phyloP scores from a whole-genome alignment of 2,329 filamentous ascomycete species.

The Aspergillus sp. region DNA sequence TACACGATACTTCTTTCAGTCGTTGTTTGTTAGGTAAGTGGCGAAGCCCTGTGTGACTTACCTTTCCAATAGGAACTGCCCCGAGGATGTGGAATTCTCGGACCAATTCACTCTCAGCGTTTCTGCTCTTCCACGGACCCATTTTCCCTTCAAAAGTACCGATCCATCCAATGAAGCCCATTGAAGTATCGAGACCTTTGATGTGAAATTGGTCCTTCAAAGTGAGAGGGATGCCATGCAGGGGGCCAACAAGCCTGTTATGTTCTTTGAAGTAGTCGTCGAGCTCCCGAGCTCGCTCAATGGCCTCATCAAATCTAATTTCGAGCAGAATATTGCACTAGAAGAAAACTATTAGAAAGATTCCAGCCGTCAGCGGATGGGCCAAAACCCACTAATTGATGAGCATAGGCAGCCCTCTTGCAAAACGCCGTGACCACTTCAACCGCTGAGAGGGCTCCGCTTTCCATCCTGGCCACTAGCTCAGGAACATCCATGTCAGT shows the following conservation, averaged over 20 bases:
- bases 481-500: slow-evolving; percentile 9
- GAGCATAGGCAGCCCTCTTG: slow-evolving; percentile 12
- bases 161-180: slow-evolving; percentile 10
- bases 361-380: not conserved
- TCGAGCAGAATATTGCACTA: slow-evolving; percentile 9
- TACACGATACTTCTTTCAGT: slow-evolving; percentile 4
- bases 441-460: slow-evolving; percentile 2
- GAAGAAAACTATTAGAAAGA: not conserved
- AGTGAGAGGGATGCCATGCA: slow-evolving; percentile 10
- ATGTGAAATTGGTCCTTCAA: slow-evolving; percentile 11
- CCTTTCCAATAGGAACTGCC: slow-evolving; percentile 11
- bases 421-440: slow-evolving; percentile 10
- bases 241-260: slow-evolving; percentile 5
- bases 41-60: slow-evolving; percentile 1
- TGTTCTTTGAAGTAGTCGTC: slow-evolving; percentile 5
- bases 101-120: slow-evolving; percentile 7
- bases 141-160: slow-evolving; percentile 9
- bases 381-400: slow-evolving; percentile 7
- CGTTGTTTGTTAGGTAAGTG: slow-evolving; percentile 1
- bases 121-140: not conserved
- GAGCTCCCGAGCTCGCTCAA: slow-evolving; percentile 3
- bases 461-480: slow-evolving; percentile 5
- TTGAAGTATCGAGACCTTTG: slow-evolving; percentile 8
- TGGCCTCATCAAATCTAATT: slow-evolving; percentile 10
- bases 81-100: slow-evolving; percentile 8